Base-by-base conservation (phyloP, 2,329 filamentous ascomycete genomes). In the Anthostomella pinea region DNA sequence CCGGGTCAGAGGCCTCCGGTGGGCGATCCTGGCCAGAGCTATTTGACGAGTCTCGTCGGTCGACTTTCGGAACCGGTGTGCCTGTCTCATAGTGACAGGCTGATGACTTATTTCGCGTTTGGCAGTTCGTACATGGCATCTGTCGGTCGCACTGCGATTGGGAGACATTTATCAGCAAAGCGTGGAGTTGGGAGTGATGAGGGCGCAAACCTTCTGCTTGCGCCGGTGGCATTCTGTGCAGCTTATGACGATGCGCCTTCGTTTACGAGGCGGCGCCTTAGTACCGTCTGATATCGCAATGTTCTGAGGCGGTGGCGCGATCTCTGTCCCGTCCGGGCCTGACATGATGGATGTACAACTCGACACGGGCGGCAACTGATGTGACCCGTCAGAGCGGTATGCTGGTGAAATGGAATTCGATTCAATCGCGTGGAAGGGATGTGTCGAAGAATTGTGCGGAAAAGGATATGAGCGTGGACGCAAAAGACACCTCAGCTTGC, bases 151-250 rank as follows among this genome's bases (percentile, higher is more conserved):
- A 82, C 70, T 79, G 45, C 16, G 27, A 35, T 35, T 19, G 44
- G 35, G 38, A 45, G 41, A 45, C 47, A 27, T 28, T 40, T 29
- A 38, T 36, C 39, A 39, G 33, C 23, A 47, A 23, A 21, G 29
- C 20, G 33, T 31, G 18, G 35, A 15, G 17, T 33, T 21, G 13
- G 14, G 13, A 16, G n/a, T n/a, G 22, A 35, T 15, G 27, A 37
- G 35, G 14, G 27, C 38, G 25, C 53, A 22, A 28, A 73, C 73
- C 67, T 78, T 78, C 53, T 80, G 76, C 53, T 83, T 83, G 41
- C 79, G 68, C 43, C 78, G 67, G 57, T 82, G 79, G 48, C 79
- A 83, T 53, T 83, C 78, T 8, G 72, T 77, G 49, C 79, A 83
- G 6, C 76, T 81, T 39, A 82, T 77, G 28, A 81, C 75, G 26